Evolutionary conservation across 2,329 filamentous ascomycete species (phyloP), one percentile per base, ranked within the genome.

Genomic region (Hypoxylon sp.): DNA sequence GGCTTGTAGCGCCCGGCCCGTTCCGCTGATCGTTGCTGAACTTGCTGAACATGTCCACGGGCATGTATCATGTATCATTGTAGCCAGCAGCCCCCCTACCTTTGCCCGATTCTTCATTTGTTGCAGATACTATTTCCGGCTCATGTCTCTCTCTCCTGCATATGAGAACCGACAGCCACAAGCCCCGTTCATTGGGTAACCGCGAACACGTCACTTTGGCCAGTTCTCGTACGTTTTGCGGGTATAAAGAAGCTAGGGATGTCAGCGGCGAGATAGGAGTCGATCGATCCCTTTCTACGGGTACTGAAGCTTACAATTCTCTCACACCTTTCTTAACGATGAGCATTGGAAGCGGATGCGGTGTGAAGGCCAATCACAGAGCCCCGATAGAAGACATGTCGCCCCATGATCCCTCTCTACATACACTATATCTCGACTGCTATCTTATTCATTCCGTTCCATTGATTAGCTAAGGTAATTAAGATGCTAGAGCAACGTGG

Each of bases 151-250:
- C 42, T 40, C 57, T 50, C 49, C 63, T 54, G 48, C 44, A 54
- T 58, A 48, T 48, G 53, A 55, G 49, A 61, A 28, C 52, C 30
- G 44, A 12, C 54, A 49, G 20, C 26, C 40, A 45, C 28, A 18
- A 50, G 48, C 54, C 33, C 40, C 58, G 49, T 57, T 33, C 18
- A 63, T 65, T 66, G 63, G 63, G 9, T 58, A 58, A 40, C 54
- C 48, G 4, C 28, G 26, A 68, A 50, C 65, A 68, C 52, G 63
- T 55, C 66, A 68, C 63, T 60, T 52, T 20, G 59, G 42, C 44
- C 53, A 50, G 16, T 68, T 49, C 55, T 66, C 66, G 66, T 68
- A 68, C 36, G 66, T 63, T 64, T 32, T 33, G 28, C 59, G 63
- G 56, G 44, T 63, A 59, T 64, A 68, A 61, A 52, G 30, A 14